These are phyloP conservation scores for Citropsis articulata DNA, from an alignment of 345 rosid genomes.

Conservation along the genomic window DNA sequence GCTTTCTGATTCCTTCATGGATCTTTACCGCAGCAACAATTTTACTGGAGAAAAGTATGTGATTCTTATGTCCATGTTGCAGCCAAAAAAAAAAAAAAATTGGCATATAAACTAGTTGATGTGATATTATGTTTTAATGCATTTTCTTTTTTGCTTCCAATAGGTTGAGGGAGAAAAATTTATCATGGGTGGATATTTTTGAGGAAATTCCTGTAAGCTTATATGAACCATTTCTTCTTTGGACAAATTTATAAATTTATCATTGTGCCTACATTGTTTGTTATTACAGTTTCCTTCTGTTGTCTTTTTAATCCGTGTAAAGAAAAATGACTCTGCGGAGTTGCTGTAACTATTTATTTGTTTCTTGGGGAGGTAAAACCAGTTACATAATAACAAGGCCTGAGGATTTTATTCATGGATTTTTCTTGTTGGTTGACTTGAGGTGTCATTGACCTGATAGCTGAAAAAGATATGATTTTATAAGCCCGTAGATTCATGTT, in stretches of 20 bases:
- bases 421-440: neutral
- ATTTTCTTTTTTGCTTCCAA: conserved; percentile 1
- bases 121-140: neutral
- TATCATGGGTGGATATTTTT: conserved; percentile 98
- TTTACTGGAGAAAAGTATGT: conserved; percentile 96
- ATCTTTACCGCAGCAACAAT: conserved; percentile 66
- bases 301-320: neutral
- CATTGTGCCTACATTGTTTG: neutral
- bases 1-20: conserved; percentile 98
- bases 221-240: conserved; percentile 12
- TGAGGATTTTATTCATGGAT: neutral
- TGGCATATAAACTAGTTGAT: conserved; percentile 13
- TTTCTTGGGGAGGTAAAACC: neutral
- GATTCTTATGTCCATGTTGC: neutral
- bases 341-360: neutral
- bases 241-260: neutral
- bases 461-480: neutral
- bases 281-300: neutral
- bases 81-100: neutral
- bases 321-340: neutral
- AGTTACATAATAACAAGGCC: neutral
- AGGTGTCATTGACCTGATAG: neutral
- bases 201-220: conserved; percentile 97
- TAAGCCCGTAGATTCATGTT: too few species aligned
- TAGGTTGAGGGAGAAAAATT: conserved; percentile 97